A percentile compares a stretch with the other conserved stretches of the same genome.
Conservation (phyloP, 208 protist genomes). For the Jaenimonas drosophilae region DNA sequence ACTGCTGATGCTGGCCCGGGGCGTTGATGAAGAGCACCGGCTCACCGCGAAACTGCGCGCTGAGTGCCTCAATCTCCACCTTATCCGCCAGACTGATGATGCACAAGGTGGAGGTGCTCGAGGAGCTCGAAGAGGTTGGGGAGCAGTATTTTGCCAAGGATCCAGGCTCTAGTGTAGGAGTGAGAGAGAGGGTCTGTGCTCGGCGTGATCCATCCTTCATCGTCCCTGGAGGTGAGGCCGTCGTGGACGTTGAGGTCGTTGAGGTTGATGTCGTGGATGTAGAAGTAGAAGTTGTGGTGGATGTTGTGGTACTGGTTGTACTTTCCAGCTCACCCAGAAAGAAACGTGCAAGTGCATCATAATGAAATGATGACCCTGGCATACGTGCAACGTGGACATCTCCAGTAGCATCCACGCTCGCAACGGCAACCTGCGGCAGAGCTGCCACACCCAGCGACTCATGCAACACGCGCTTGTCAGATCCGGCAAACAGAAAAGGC, state of each 20-base stretch:
- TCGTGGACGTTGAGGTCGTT: background rate
- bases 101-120: constrained; percentile 14
- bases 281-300: too few relatives aligned
- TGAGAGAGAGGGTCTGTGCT: too few relatives aligned
- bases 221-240: too few relatives aligned
- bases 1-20: too few relatives aligned
- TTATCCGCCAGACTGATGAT: constrained; percentile 28
- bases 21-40: constrained; percentile 68
- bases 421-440: constrained; percentile 44
- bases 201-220: too few relatives aligned
- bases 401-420: constrained; percentile 6
- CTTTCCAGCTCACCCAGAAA: too few relatives aligned
- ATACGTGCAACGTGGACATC: background rate
- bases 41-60: constrained; percentile 31
- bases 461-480: constrained; percentile 12
- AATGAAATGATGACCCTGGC: background rate
- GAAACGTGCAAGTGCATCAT: background rate
- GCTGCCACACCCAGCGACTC: constrained; percentile 28
- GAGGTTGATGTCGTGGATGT: background rate
- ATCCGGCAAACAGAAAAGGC: constrained; percentile 58
- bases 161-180: too few relatives aligned
- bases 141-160: constrained; percentile 36
- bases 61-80: constrained; percentile 18
- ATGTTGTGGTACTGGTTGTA: too few relatives aligned
- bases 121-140: constrained; percentile 11